Evolutionary conservation across 225 moss, liverwort and hornwort genomes (phyloP), one percentile per base, ranked within the genome.

Genomic region (Pseudisothecium myosuroides): DNA sequence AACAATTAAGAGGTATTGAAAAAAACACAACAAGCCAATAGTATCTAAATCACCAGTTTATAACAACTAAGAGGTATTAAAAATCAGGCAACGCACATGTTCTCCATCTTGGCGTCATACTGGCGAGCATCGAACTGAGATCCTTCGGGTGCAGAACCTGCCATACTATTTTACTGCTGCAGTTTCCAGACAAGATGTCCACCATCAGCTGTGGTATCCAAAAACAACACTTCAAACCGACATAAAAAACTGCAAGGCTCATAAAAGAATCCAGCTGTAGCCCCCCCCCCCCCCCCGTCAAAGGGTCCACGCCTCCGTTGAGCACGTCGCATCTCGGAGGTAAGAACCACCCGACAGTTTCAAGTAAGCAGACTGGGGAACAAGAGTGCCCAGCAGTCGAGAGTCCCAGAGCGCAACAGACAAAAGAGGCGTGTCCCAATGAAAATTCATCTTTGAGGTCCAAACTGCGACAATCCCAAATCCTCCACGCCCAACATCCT

Each of bases 91-190:
- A 90, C 96, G 90, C 92, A 97, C 96, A 96, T 94, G 91, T 90
- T 93, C 77, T 97, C 97, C 97, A 96, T 97, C 93, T 95, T 96
- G 50, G 93, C 93, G 90, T 97, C 97, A 95, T 97, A 97, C 82
- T 96, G 94, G 85, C 96, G 92, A 66, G 94, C 96, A 78, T 97
- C 96, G 80, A 97, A 97, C 95, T 96, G 95, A 31, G 95, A 96
- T 93, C 97, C 96, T 92, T 97, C 96, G 27, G 97, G 94, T 62
- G 97, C 97, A 94, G 94, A 95, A 92, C 97, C 95, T 88, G 97
- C 97, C 97, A 97, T 97, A 87, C 93, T 96, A 79, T 89, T 60
- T 31, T 31, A 85, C 86, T 60, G 39, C 85, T 81, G 82, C 66
- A 89, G 65, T 67, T 73, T 32, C 50, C 59, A 76, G 15, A 60